A percentile compares a stretch with the other conserved stretches of the same genome.
Evolutionary conservation across 495 filamentous ascomycete genomes (phyloP).

Genomic region (Xylaria palmicola): DNA sequence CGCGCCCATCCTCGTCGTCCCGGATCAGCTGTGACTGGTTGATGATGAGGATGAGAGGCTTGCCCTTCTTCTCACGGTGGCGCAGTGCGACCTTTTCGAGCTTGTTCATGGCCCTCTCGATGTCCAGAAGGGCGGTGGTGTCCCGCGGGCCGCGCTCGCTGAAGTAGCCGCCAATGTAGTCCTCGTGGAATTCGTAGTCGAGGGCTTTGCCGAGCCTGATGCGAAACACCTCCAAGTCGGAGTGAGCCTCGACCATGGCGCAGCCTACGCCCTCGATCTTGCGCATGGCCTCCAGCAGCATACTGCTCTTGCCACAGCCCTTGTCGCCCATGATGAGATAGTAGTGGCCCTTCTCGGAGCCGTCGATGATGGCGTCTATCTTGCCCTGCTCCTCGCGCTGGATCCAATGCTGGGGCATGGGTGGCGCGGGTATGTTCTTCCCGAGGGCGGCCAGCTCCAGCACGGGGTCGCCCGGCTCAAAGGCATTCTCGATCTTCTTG

Average conservation of each 20-base stretch:
- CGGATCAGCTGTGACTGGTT: constrained; percentile 87
- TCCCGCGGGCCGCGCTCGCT: constrained; percentile 91
- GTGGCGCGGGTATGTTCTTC: constrained; percentile 48
- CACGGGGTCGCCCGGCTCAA: constrained; percentile 86
- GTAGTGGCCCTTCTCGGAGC: constrained; percentile 72
- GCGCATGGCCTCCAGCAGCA: constrained; percentile 92
- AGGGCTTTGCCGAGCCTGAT: constrained; percentile 87
- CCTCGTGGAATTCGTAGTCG: constrained; percentile 86
- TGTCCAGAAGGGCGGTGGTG: constrained; percentile 84
- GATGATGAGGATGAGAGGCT: constrained; percentile 82
- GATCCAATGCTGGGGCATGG: constrained; percentile 72
- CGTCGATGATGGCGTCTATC: constrained; percentile 76
- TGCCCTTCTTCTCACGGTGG: constrained; percentile 55
- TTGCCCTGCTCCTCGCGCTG: constrained; percentile 72
- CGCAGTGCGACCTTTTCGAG: constrained; percentile 87
- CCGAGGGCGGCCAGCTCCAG: constrained; percentile 80
- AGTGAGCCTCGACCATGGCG: constrained; percentile 94
- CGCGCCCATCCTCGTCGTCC: constrained; percentile 86
- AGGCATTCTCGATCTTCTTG: constrained; percentile 91
- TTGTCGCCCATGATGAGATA: constrained; percentile 95
- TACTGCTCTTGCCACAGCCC: constrained; percentile 91
- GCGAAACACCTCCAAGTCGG: constrained; percentile 92
- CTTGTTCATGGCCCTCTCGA: constrained; percentile 96
- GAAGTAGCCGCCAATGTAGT: constrained; percentile 94
- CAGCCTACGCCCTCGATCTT: constrained; percentile 82